Conservation (phyloP, 1,139 yeast genomes). For the Taiozyma onychis region DNA sequence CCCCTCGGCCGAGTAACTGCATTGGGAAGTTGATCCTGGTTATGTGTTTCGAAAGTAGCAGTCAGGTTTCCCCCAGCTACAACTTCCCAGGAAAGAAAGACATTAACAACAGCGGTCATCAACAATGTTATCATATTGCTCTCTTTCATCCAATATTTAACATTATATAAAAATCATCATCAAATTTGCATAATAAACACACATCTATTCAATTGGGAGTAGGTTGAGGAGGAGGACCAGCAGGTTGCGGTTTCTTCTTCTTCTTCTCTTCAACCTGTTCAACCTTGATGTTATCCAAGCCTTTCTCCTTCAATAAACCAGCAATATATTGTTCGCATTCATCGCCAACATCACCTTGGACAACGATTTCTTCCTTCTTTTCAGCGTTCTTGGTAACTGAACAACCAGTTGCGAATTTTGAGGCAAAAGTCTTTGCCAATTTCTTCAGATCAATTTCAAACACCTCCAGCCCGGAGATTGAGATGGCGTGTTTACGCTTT, state of each 20-base stretch:
- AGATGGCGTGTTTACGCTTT: conserved; percentile 81
- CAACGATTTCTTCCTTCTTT: conserved; percentile 84
- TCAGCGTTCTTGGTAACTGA: conserved; percentile 90
- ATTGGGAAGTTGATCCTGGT: too few species aligned
- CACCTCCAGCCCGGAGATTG: conserved; percentile 84
- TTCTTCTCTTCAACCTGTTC: conserved; percentile 82
- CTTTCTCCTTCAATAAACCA: conserved; percentile 72
- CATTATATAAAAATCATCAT: background rate
- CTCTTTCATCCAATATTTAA: background rate
- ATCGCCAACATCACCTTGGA: conserved; percentile 95
- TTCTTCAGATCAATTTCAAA: conserved; percentile 88
- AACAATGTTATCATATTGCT: too few species aligned
- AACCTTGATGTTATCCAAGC: conserved; percentile 77
- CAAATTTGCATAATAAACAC: background rate
- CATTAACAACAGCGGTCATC: too few species aligned
- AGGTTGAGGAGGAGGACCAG: background rate
- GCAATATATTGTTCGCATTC: conserved; percentile 78
- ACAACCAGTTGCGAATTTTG: conserved; percentile 95
- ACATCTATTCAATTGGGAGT: background rate
- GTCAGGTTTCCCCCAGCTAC: too few species aligned
- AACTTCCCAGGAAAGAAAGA: too few species aligned
- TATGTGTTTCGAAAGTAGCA: too few species aligned
- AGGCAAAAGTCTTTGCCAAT: conserved; percentile 85
- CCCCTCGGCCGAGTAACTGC: too few species aligned
- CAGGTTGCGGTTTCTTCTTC: conserved; percentile 45